Evolutionary conservation across 2,329 filamentous ascomycete genomes (phyloP).

Genomic region (Dactylella cylindrospora): DNA sequence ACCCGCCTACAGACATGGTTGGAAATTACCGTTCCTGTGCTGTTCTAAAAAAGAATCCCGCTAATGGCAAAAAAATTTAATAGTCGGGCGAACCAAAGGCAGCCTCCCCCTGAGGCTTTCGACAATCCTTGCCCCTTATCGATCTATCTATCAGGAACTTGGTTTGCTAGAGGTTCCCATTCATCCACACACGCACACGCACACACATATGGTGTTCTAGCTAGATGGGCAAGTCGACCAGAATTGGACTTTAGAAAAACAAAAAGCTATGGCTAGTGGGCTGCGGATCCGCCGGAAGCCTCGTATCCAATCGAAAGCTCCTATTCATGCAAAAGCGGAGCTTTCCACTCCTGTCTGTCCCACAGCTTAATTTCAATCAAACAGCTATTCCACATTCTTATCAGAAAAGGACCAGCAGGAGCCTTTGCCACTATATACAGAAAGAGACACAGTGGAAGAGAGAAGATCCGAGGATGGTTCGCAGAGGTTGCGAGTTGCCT

Average conservation of each 20-base stretch:
- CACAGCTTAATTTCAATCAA: slow-evolving; percentile 4
- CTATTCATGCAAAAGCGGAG: slow-evolving; percentile 5
- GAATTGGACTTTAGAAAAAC: slow-evolving; percentile 20
- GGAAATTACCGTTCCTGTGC: slow-evolving; percentile 36
- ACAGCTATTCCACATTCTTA: no score
- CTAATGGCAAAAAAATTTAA: slow-evolving; percentile 3
- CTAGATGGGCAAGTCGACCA: slow-evolving; percentile 42
- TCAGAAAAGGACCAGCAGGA: no score
- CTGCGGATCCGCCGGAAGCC: slow-evolving; percentile 42
- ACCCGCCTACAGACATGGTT: slow-evolving; percentile 3
- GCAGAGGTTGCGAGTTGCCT: no score
- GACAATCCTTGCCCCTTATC: slow-evolving; percentile 34
- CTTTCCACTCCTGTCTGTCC: not conserved
- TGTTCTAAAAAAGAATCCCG: slow-evolving; percentile 31
- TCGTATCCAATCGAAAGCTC: slow-evolving; percentile 30
- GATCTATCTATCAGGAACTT: not conserved
- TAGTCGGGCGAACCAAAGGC: slow-evolving; percentile 9
- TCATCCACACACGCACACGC: not conserved
- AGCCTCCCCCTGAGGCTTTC: slow-evolving; percentile 26
- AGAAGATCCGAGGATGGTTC: no score
- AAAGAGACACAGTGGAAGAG: no score
- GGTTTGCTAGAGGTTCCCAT: no score
- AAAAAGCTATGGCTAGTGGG: no score
- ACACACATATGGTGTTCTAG: slow-evolving; percentile 8
- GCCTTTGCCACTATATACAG: no score